These are phyloP conservation scores for Suillus decipiens DNA, from an alignment of 768 basidiomycete genomes.

Conservation along the genomic window DNA sequence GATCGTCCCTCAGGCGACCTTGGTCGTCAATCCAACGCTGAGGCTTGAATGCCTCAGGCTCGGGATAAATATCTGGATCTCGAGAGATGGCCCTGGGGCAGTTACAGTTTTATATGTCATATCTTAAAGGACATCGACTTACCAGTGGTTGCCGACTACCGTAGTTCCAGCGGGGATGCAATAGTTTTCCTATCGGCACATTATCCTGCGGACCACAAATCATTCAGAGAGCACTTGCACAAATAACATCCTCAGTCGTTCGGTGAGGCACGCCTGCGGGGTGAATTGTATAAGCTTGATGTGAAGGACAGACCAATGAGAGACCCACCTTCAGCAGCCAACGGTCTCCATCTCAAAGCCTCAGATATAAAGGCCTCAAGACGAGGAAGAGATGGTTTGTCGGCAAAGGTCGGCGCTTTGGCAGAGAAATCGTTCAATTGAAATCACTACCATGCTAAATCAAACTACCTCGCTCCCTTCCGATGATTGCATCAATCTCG, in stretches of 20 bases:
- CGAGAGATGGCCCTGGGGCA: background rate
- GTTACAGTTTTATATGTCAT: background rate
- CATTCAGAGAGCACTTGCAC: background rate
- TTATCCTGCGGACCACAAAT: background rate
- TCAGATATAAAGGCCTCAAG: background rate
- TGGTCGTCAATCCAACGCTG: background rate
- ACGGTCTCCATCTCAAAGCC: background rate
- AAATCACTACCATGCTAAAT: background rate
- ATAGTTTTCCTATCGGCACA: background rate
- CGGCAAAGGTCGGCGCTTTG: background rate
- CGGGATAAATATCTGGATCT: background rate
- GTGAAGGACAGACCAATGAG: background rate
- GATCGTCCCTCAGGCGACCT: background rate
- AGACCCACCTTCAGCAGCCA: background rate
- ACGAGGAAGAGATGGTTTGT: background rate
- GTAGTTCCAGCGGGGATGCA: background rate
- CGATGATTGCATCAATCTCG: constrained; percentile 52
- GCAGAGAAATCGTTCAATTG: background rate
- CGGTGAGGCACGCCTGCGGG: background rate
- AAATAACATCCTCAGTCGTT: background rate
- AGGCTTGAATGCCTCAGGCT: background rate
- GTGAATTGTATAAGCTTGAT: background rate
- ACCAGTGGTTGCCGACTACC: background rate
- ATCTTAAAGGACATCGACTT: background rate
- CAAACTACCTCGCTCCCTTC: constrained; percentile 29